Percentiles rank a stretch among this genome's conserved stretches.
Conservation (phyloP, 1,284 basidiomycete species). For the Ustilago vetiveriae region DNA sequence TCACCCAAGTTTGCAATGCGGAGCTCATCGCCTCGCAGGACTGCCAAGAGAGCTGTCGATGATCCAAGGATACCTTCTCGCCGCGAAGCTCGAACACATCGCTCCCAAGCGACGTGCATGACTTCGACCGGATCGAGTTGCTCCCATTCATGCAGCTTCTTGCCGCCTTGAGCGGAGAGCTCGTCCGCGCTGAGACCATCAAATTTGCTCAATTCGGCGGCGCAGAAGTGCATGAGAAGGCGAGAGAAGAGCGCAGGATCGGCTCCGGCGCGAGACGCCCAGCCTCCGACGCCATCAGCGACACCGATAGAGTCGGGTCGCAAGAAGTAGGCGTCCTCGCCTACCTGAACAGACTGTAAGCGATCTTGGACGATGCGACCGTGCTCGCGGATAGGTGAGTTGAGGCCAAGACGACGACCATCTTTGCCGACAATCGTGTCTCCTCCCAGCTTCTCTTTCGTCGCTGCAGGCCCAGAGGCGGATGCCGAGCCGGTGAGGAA, state of each 20-base stretch:
- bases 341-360: slow-evolving; percentile 75
- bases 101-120: slow-evolving; percentile 73
- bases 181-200: slow-evolving; percentile 36
- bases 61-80: slow-evolving; percentile 72
- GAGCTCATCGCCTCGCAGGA: slow-evolving; percentile 77
- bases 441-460: slow-evolving; percentile 35
- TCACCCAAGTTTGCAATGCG: slow-evolving; percentile 92
- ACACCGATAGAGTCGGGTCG: slow-evolving; percentile 82
- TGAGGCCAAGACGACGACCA: slow-evolving; percentile 46
- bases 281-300: slow-evolving; percentile 88
- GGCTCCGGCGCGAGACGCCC: slow-evolving; percentile 72
- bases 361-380: slow-evolving; percentile 62
- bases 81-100: slow-evolving; percentile 68
- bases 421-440: slow-evolving; percentile 22
- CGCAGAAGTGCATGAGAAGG: slow-evolving; percentile 86
- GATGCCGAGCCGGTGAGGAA: slow-evolving; percentile 48
- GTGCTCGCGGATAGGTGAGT: slow-evolving; percentile 59
- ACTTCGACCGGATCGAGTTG: slow-evolving; percentile 71
- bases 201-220: slow-evolving; percentile 69
- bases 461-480: slow-evolving; percentile 9
- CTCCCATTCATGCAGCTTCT: slow-evolving; percentile 50
- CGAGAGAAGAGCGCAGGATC: slow-evolving; percentile 81
- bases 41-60: slow-evolving; percentile 72
- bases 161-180: slow-evolving; percentile 45
- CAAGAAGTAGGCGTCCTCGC: slow-evolving; percentile 87